Evolutionary conservation across 345 rosid species (phyloP).

Genomic region (Cardiospermum halicacabum): DNA sequence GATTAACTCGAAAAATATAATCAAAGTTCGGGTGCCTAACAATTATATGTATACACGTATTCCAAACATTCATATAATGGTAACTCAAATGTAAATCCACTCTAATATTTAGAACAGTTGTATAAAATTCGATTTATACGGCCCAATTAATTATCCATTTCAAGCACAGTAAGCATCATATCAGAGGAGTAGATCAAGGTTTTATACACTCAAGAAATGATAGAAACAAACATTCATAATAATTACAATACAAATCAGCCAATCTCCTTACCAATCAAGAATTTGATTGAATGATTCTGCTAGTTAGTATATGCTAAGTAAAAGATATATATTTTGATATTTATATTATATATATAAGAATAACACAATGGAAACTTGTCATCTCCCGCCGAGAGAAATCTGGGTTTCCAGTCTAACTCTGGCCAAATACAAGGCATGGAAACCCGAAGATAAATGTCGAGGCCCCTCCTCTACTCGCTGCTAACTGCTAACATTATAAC

Average conservation of each 20-base stretch:
- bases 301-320: conserved; percentile 21
- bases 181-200: too few species aligned
- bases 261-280: conserved; percentile 16
- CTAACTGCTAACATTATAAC: conserved; percentile 27
- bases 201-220: background rate
- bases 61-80: too few species aligned
- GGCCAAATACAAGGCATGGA: conserved; percentile 23
- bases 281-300: conserved; percentile 26
- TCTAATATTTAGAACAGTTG: too few species aligned
- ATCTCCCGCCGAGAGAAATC: conserved; percentile 22
- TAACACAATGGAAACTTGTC: conserved; percentile 17
- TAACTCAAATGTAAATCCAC: too few species aligned
- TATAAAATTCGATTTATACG: too few species aligned
- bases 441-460: conserved; percentile 32
- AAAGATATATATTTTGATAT: conserved; percentile 5
- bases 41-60: too few species aligned
- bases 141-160: too few species aligned
- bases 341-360: conserved; percentile 11
- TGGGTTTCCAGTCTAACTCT: conserved; percentile 23
- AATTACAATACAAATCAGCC: conserved; percentile 38
- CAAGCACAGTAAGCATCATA: too few species aligned
- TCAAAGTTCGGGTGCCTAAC: too few species aligned
- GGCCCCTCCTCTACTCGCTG: conserved; percentile 26
- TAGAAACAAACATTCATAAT: conserved; percentile 13
- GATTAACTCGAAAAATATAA: too few species aligned